phyloP scores from a whole-genome alignment of 2,329 filamentous ascomycete genomes.

The Corinectria fuckeliana region DNA sequence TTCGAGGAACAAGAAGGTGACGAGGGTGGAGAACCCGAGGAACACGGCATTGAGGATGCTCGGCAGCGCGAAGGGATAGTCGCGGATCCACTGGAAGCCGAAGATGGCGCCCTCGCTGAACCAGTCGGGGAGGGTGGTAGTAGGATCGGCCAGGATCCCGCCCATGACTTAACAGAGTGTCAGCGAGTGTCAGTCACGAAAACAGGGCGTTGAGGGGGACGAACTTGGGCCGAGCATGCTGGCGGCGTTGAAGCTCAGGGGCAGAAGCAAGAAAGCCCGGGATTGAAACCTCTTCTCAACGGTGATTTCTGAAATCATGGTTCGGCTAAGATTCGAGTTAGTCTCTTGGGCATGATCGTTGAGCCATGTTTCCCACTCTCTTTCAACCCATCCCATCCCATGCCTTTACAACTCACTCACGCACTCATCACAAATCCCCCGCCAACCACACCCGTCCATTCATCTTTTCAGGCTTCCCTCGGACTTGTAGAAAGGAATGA shows the following conservation, averaged over 20 bases:
- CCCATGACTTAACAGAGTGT: constrained; percentile 56
- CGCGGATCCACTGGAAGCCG: constrained; percentile 68
- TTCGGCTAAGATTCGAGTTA: constrained; percentile 43
- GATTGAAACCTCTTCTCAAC: constrained; percentile 56
- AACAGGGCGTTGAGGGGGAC: constrained; percentile 19
- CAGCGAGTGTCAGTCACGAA: background rate
- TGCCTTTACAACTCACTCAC: background rate
- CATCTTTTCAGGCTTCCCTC: background rate
- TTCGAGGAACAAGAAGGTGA: constrained; percentile 69
- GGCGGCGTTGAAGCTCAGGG: constrained; percentile 57
- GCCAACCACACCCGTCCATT: background rate
- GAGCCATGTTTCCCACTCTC: background rate
- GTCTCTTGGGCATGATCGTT: background rate
- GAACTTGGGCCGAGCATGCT: constrained; percentile 53
- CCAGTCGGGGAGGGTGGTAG: constrained; percentile 63
- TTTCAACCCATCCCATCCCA: background rate
- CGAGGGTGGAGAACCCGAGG: constrained; percentile 59
- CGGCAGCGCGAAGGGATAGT: constrained; percentile 73
- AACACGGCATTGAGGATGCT: constrained; percentile 71
- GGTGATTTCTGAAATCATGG: constrained; percentile 58
- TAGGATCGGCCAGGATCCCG: constrained; percentile 72
- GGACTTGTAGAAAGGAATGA: background rate
- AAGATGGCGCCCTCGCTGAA: constrained; percentile 67
- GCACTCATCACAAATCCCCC: background rate
- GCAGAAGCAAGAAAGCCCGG: constrained; percentile 54